Evolutionary conservation across 2,329 filamentous ascomycete genomes (phyloP).

Genomic region (Penicillium sp.): DNA sequence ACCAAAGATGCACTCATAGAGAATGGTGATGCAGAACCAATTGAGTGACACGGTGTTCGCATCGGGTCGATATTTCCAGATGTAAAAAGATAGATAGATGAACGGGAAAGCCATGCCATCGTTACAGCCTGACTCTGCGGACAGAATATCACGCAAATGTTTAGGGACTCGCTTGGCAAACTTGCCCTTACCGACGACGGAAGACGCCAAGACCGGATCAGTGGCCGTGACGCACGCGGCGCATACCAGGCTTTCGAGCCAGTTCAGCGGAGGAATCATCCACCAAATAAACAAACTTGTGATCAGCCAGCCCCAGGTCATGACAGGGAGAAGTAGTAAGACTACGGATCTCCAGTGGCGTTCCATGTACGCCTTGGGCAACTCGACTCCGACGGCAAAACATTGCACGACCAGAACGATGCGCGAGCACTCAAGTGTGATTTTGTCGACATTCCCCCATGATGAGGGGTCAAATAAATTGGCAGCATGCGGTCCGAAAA

Average conservation of each 20-base stretch:
- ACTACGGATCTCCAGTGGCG: constrained; percentile 92
- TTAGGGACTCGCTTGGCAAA: constrained; percentile 97
- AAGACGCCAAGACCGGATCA: constrained; percentile 93
- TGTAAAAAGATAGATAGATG: constrained; percentile 86
- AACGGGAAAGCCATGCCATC: constrained; percentile 99
- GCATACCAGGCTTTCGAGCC: constrained; percentile 84
- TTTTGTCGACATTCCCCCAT: constrained; percentile 68
- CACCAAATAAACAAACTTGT: constrained; percentile 95
- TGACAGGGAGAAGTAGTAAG: constrained; percentile 86
- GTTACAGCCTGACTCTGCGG: constrained; percentile 96
- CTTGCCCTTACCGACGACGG: constrained; percentile 97
- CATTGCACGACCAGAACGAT: constrained; percentile 72
- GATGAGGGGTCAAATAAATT: constrained; percentile 60
- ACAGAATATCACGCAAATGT: constrained; percentile 91
- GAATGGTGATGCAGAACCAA: constrained; percentile 84
- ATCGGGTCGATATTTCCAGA: constrained; percentile 76
- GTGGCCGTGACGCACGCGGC: constrained; percentile 96
- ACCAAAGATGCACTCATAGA: constrained; percentile 96
- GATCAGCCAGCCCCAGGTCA: constrained; percentile 84
- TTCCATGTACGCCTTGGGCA: constrained; percentile 85
- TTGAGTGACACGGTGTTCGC: constrained; percentile 71
- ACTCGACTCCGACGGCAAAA: constrained; percentile 70
- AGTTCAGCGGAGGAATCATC: constrained; percentile 74
- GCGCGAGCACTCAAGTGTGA: constrained; percentile 69
- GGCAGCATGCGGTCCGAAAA: constrained; percentile 68